Base-by-base conservation (phyloP, 208 protist genomes). In the Tritrichomonas musculus region DNA sequence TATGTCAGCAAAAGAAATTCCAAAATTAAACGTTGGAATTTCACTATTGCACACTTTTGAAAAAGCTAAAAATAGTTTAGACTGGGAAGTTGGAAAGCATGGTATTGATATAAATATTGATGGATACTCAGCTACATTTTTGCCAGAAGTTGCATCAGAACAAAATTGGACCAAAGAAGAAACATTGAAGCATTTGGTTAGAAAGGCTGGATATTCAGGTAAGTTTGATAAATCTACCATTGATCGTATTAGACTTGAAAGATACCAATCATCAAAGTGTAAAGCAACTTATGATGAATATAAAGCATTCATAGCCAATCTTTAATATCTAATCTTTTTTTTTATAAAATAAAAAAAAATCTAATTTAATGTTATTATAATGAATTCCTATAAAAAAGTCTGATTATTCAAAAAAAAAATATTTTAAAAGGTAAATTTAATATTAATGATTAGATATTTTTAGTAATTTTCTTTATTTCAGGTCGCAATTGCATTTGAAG, bases 61-160 rank as follows among this genome's bases (percentile, higher is more conserved):
- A 36, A 50, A 88, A 14, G 25, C 47, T 20, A 50, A 30, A 4
- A 39, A 88, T 88, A 0, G 33, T 41, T 13, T 53, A 33, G 77
- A 88, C n/a, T 88, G 77, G 77, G 47, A 53, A n/a, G 77, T 88
- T 30, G 77, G 77, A 53, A 39, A 39, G 1, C 77, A 88, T 88
- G 73, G 73, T 0, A 82, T 39, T n/a, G 49, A n/a, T 50, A 50
- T 82, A 8, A 39, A 47, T n/a, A 47, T 47, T 9, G 41, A 50
- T n/a, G 39, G 25, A 22, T 41, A 82, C 30, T 57, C 41, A 57
- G 25, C 77, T 57, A 88, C 77, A 39, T 88, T 60, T 39, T 33
- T 88, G 33, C 77, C 77, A 39, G 77, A 88, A 57, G 77, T 88
- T 57, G 77, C 77, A 39, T 47, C 53, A 50, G 77, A 88, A 57